Conservation (phyloP, 176 grass and related monocot genomes). For the Oropetium thomaeum region DNA sequence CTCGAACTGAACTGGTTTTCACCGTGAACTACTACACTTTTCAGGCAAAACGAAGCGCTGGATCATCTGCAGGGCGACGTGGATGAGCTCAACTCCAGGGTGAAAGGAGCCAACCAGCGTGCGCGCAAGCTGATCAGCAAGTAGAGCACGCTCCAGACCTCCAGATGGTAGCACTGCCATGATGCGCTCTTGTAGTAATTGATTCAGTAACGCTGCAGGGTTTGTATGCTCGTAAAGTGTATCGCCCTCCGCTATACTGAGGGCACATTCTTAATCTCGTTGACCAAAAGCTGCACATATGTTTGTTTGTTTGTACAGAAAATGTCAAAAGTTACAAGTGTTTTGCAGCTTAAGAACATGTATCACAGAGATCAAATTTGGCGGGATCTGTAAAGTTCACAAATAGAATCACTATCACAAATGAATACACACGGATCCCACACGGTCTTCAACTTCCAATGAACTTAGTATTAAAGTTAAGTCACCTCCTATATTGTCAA, state of each 20-base stretch:
- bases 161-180: background rate
- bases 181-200: background rate
- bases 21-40: background rate
- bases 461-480: too few relatives aligned
- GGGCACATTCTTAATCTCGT: background rate
- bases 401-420: background rate
- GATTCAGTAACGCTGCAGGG: background rate
- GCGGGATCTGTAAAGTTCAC: background rate
- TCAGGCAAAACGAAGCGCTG: conserved; percentile 67
- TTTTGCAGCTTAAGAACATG: background rate
- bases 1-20: background rate
- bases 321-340: background rate
- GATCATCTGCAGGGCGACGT: conserved; percentile 56
- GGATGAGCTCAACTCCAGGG: conserved; percentile 60
- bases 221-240: conserved; percentile 5
- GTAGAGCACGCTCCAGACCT: conserved; percentile 29
- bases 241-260: background rate
- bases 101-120: conserved; percentile 64
- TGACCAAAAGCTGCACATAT: background rate
- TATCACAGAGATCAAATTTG: background rate
- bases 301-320: background rate
- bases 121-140: conserved; percentile 44
- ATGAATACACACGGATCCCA: background rate
- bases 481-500: too few relatives aligned
- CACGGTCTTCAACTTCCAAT: background rate